Evolutionary conservation across 176 grass and related monocot species (phyloP).

Genomic region (Thalia dealbata): DNA sequence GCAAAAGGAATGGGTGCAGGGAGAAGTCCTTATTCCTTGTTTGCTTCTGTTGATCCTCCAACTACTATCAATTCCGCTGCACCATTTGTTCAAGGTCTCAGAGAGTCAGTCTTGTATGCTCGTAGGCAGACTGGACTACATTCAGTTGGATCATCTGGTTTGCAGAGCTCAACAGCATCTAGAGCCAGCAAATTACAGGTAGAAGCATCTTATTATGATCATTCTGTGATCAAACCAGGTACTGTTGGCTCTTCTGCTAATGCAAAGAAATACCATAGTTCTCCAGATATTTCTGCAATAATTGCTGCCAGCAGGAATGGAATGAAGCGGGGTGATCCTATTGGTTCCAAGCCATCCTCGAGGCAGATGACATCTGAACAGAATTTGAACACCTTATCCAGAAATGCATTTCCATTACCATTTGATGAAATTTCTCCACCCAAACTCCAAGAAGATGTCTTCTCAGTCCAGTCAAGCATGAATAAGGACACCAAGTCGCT

Average conservation of each 20-base stretch:
- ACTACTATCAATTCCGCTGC: constrained; percentile 38
- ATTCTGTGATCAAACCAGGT: not conserved
- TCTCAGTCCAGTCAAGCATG: constrained; percentile 2
- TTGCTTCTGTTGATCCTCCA: constrained; percentile 41
- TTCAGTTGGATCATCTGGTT: constrained; percentile 48
- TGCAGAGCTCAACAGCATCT: constrained; percentile 46
- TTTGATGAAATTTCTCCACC: constrained; percentile 7
- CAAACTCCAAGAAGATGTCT: not conserved
- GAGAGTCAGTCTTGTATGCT: constrained; percentile 42
- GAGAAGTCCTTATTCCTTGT: constrained; percentile 47
- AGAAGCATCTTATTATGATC: not conserved
- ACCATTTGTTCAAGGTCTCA: constrained; percentile 31
- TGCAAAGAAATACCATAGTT: constrained; percentile 11
- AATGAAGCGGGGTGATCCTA: not conserved
- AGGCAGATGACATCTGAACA: not conserved
- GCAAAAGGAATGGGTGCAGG: constrained; percentile 61
- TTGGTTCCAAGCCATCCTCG: not conserved
- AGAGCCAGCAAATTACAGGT: constrained; percentile 25
- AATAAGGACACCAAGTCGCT: not conserved
- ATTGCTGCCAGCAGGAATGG: constrained; percentile 10
- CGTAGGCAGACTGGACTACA: constrained; percentile 45
- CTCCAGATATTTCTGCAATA: constrained; percentile 12
- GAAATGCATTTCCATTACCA: not conserved
- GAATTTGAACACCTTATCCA: not conserved
- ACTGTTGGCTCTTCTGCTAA: constrained; percentile 3